phyloP scores from a whole-genome alignment of 352 stramenopile genomes.

The Pythium phragmiticola region DNA sequence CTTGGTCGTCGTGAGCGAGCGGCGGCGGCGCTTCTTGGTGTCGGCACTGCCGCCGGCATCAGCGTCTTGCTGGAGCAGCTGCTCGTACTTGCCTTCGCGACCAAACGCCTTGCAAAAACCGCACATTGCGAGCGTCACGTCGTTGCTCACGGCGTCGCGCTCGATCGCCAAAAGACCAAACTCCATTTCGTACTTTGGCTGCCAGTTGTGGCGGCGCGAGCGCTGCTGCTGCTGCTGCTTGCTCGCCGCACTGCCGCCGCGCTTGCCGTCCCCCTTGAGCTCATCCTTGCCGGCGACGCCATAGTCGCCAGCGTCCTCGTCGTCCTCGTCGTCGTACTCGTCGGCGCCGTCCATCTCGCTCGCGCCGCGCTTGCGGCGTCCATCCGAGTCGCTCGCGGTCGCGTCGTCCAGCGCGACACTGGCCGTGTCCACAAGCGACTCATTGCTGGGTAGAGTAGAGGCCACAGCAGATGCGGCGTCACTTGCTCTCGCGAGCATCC shows the following conservation, averaged over 20 bases:
- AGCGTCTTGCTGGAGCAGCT: constrained; percentile 52
- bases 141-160: constrained; percentile 54
- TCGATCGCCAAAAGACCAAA: constrained; percentile 75
- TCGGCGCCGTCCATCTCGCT: constrained; percentile 33
- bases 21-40: constrained; percentile 70
- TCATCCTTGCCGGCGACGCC: constrained; percentile 22
- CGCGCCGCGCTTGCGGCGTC: constrained; percentile 36
- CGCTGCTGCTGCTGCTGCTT: constrained; percentile 37
- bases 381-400: constrained; percentile 26
- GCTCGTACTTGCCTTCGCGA: constrained; percentile 72
- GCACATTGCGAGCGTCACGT: constrained; percentile 80
- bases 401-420: constrained; percentile 44
- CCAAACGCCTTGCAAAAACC: constrained; percentile 85
- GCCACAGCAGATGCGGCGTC: constrained; percentile 3
- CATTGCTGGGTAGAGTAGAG: constrained; percentile 1
- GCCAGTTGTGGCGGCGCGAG: constrained; percentile 72
- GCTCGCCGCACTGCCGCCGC: constrained; percentile 2
- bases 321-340: constrained; percentile 43
- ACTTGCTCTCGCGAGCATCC: constrained; percentile 11
- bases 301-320: constrained; percentile 41
- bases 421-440: constrained; percentile 39
- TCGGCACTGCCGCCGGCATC: constrained; percentile 36
- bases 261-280: constrained; percentile 33
- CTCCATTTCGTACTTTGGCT: constrained; percentile 82
- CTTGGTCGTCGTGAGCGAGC: constrained; percentile 83